phyloP scores from a whole-genome alignment of 352 stramenopile genomes.

The Pythium pyrilobum region DNA sequence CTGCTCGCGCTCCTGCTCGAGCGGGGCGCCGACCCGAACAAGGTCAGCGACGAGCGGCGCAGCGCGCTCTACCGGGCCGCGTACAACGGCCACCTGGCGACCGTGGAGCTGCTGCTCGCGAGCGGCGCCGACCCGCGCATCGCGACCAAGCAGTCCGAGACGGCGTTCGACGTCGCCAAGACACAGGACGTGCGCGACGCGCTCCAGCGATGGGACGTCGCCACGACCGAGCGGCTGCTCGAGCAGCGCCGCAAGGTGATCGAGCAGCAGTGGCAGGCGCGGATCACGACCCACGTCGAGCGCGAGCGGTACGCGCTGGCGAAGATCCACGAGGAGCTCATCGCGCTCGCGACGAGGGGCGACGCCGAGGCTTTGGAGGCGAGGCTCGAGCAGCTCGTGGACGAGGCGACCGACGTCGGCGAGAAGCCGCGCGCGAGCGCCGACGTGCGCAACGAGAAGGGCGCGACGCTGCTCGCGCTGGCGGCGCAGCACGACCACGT shows the following conservation, averaged over 20 bases:
- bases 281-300: slow-evolving; percentile 83
- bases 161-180: slow-evolving; percentile 86
- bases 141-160: slow-evolving; percentile 69
- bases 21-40: slow-evolving; percentile 81
- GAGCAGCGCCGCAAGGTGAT: slow-evolving; percentile 61
- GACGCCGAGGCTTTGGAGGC: slow-evolving; percentile 46
- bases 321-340: slow-evolving; percentile 76
- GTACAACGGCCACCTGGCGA: slow-evolving; percentile 83
- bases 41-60: slow-evolving; percentile 76
- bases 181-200: slow-evolving; percentile 48
- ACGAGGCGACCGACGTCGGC: slow-evolving; percentile 56
- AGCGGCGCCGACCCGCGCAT: slow-evolving; percentile 69
- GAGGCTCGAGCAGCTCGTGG: slow-evolving; percentile 61
- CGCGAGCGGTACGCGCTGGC: slow-evolving; percentile 77
- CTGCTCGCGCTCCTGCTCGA: slow-evolving; percentile 69
- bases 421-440: slow-evolving; percentile 58
- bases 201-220: slow-evolving; percentile 66
- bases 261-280: slow-evolving; percentile 74
- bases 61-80: slow-evolving; percentile 78
- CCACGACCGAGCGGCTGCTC: slow-evolving; percentile 61
- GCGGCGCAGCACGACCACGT: slow-evolving; percentile 65
- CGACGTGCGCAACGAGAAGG: slow-evolving; percentile 76
- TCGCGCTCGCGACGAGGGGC: slow-evolving; percentile 40
- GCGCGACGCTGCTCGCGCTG: slow-evolving; percentile 68
- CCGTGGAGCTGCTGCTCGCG: slow-evolving; percentile 57